Evolutionary conservation across 805 yeast genomes (phyloP).

Genomic region (Nematodospora valgi): DNA sequence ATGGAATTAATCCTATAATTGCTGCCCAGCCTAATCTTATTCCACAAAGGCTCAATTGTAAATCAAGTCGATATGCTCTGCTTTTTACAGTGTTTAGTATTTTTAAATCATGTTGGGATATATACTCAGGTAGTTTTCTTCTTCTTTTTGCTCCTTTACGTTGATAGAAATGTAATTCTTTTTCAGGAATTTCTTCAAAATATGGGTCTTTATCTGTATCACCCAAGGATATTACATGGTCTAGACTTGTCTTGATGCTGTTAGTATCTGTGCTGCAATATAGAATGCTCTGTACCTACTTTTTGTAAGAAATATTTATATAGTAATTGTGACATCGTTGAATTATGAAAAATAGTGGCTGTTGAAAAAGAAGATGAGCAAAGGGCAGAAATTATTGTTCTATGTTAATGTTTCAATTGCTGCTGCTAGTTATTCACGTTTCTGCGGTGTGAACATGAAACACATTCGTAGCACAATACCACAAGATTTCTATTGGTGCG

Average conservation of each 20-base stretch:
- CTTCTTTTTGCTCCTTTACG: conserved; percentile 37
- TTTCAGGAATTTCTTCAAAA: conserved; percentile 37
- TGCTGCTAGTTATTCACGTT: too few species aligned
- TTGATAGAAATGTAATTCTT: conserved; percentile 41
- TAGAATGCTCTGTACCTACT: conserved; percentile 22
- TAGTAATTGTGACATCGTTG: conserved; percentile 26
- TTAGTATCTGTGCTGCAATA: conserved; percentile 7
- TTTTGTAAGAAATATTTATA: conserved; percentile 35
- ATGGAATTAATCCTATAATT: conserved; percentile 38
- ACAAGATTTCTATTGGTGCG: too few species aligned
- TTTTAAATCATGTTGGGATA: conserved; percentile 30
- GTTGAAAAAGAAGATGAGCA: too few species aligned
- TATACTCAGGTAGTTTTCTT: conserved; percentile 34
- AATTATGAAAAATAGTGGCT: too few species aligned
- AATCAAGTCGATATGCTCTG: conserved; percentile 37
- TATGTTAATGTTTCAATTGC: too few species aligned
- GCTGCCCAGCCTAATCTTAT: conserved; percentile 42
- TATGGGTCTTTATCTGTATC: conserved; percentile 32
- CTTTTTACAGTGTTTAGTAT: conserved; percentile 33
- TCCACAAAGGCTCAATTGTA: conserved; percentile 39
- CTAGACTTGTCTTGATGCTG: conserved; percentile 11
- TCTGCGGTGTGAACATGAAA: too few species aligned
- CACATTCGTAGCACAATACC: too few species aligned
- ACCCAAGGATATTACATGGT: conserved; percentile 25
- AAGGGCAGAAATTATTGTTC: too few species aligned